Evolutionary conservation across 345 rosid species (phyloP).

Genomic region (Moricandia moricandioides): DNA sequence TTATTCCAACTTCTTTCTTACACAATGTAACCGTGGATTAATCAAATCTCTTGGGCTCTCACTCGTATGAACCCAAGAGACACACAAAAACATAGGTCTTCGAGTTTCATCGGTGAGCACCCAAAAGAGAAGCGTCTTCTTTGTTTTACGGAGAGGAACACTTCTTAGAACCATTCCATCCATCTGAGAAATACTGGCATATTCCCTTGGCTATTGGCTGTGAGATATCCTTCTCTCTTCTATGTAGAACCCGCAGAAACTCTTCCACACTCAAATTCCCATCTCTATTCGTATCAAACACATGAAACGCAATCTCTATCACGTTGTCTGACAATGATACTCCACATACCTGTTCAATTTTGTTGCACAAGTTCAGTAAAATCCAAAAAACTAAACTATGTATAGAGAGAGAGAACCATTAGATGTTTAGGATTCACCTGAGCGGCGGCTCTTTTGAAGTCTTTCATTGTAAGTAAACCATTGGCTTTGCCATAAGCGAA

Average conservation of each 20-base stretch:
- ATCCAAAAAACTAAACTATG: background rate
- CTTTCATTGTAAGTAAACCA: slow-evolving; percentile 67
- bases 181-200: slow-evolving; percentile 46
- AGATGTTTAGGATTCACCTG: slow-evolving; percentile 43
- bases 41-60: slow-evolving; percentile 19
- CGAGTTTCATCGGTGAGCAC: slow-evolving; percentile 31
- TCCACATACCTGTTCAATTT: slow-evolving; percentile 61
- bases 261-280: slow-evolving; percentile 69
- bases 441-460: slow-evolving; percentile 86
- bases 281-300: slow-evolving; percentile 72
- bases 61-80: slow-evolving; percentile 27
- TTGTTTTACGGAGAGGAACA: slow-evolving; percentile 4
- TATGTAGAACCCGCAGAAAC: slow-evolving; percentile 60
- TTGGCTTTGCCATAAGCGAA: slow-evolving; percentile 79
- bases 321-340: slow-evolving; percentile 60
- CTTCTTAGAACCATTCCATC: slow-evolving; percentile 43
- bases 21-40: slow-evolving; percentile 19
- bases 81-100: slow-evolving; percentile 17
- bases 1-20: slow-evolving; percentile 25
- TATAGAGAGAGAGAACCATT: background rate
- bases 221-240: slow-evolving; percentile 67
- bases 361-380: background rate
- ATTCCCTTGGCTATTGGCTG: slow-evolving; percentile 56
- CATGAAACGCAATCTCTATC: slow-evolving; percentile 66
- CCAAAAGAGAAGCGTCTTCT: background rate